Conservation (phyloP, 2,329 filamentous ascomycete species). For the Aquanectria penicillioides region DNA sequence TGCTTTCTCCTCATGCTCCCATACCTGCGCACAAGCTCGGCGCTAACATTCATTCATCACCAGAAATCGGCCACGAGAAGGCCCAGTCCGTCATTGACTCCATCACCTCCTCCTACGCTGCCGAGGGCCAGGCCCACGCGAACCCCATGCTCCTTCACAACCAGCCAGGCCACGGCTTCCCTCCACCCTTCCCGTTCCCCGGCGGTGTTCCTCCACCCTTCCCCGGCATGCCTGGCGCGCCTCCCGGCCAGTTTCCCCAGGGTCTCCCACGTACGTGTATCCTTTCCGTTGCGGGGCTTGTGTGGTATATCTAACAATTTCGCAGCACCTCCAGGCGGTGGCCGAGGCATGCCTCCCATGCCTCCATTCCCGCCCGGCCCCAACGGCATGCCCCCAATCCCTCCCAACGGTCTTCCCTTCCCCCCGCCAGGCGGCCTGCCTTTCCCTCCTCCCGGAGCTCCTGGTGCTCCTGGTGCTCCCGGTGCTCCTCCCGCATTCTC, state of each 20-base stretch:
- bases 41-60: slow-evolving; percentile 17
- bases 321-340: slow-evolving; percentile 60
- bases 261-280: slow-evolving; percentile 63
- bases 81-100: slow-evolving; percentile 98
- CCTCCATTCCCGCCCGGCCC: slow-evolving; percentile 55
- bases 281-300: background rate
- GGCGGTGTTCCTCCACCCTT: slow-evolving; percentile 70
- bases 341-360: slow-evolving; percentile 59
- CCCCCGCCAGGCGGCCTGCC: slow-evolving; percentile 39
- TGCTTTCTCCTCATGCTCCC: background rate
- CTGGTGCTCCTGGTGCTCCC: slow-evolving; percentile 40
- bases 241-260: slow-evolving; percentile 53
- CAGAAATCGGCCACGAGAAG: slow-evolving; percentile 98
- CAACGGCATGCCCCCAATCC: slow-evolving; percentile 56
- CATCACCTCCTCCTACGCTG: slow-evolving; percentile 94
- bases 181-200: slow-evolving; percentile 71
- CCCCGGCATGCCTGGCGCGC: slow-evolving; percentile 58
- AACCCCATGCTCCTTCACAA: slow-evolving; percentile 85
- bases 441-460: slow-evolving; percentile 52
- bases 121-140: slow-evolving; percentile 86
- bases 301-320: slow-evolving; percentile 24
- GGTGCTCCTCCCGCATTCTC: slow-evolving; percentile 44
- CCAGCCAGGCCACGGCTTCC: slow-evolving; percentile 65
- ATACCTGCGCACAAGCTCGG: slow-evolving; percentile 9
- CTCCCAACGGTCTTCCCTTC: slow-evolving; percentile 52